These are phyloP conservation scores for Helicocarpus griseus DNA, from an alignment of 2,329 filamentous ascomycete species.

Conservation along the genomic window DNA sequence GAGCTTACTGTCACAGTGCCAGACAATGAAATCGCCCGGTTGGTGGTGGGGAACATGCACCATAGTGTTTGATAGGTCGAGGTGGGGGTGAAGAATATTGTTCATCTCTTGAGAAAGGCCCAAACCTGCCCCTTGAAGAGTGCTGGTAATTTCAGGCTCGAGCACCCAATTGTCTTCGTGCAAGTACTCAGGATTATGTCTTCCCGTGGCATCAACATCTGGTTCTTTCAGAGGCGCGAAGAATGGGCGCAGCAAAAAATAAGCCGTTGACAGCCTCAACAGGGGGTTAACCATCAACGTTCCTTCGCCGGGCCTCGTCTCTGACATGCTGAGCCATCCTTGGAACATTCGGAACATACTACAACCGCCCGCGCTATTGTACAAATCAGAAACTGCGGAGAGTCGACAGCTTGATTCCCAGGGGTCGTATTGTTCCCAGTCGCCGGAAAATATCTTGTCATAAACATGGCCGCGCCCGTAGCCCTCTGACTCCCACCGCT, in stretches of 20 bases:
- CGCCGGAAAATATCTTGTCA: slow-evolving; percentile 59
- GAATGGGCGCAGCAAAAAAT: slow-evolving; percentile 74
- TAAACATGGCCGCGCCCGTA: slow-evolving; percentile 60
- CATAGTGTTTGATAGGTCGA: slow-evolving; percentile 59
- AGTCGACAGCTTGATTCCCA: slow-evolving; percentile 68
- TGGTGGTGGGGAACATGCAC: slow-evolving; percentile 58
- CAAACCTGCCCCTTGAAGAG: slow-evolving; percentile 53
- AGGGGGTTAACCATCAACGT: slow-evolving; percentile 75
- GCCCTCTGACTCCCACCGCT: slow-evolving; percentile 62
- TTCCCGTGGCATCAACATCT: slow-evolving; percentile 25
- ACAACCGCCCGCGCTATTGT: slow-evolving; percentile 72
- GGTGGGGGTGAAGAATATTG: slow-evolving; percentile 56
- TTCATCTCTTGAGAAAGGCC: slow-evolving; percentile 63
- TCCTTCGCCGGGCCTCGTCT: slow-evolving; percentile 61
- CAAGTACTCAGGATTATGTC: slow-evolving; percentile 37
- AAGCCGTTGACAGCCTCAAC: slow-evolving; percentile 63
- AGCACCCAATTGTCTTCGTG: slow-evolving; percentile 53
- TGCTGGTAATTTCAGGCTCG: slow-evolving; percentile 36
- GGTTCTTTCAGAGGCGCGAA: slow-evolving; percentile 43
- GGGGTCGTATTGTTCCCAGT: slow-evolving; percentile 73
- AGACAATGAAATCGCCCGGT: slow-evolving; percentile 65
- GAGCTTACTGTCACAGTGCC: slow-evolving; percentile 60
- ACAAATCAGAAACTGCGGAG: slow-evolving; percentile 60
- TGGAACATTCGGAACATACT: slow-evolving; percentile 83
- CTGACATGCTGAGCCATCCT: slow-evolving; percentile 69